These are phyloP conservation scores for Brasilioporus rufonigricans DNA, from an alignment of 768 basidiomycete genomes.

Conservation along the genomic window DNA sequence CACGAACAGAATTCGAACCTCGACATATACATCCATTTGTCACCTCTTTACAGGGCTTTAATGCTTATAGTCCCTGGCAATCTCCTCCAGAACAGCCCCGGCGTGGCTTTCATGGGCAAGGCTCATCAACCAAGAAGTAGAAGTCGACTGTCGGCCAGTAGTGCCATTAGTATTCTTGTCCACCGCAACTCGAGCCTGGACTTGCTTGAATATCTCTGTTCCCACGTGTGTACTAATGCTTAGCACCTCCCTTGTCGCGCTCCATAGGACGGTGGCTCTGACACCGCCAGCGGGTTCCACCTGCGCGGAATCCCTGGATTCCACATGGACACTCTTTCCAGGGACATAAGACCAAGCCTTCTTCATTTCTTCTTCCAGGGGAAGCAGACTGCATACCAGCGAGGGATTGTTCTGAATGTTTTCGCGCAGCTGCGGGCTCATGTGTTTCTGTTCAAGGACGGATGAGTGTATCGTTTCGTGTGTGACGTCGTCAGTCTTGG, in stretches of 20 bases:
- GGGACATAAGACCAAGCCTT: constrained; percentile 45
- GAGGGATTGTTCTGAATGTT: constrained; percentile 41
- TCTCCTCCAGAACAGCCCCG: constrained; percentile 24
- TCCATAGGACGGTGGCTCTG: constrained; percentile 13
- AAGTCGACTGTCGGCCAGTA: constrained; percentile 13
- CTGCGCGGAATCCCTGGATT: constrained; percentile 10
- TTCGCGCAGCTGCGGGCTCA: constrained; percentile 34
- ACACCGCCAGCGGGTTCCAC: not conserved
- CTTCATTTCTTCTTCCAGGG: constrained; percentile 53
- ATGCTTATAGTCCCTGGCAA: constrained; percentile 2
- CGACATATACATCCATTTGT: no score
- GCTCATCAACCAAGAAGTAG: constrained; percentile 23
- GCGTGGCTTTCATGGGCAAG: constrained; percentile 25
- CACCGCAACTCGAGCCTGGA: constrained; percentile 12
- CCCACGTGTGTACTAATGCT: constrained; percentile 14
- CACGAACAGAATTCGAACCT: not conserved
- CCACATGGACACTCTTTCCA: constrained; percentile 12
- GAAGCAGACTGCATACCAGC: constrained; percentile 43
- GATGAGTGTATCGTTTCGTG: constrained; percentile 64
- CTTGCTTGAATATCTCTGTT: constrained; percentile 22
- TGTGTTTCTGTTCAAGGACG: constrained; percentile 44
- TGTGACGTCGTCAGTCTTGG: constrained; percentile 41
- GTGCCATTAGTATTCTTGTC: constrained; percentile 8
- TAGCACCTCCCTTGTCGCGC: constrained; percentile 16
- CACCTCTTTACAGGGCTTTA: not conserved